Percentiles rank a stretch among this genome's conserved stretches.
Conservation (phyloP, 2,329 filamentous ascomycete species). For the Trichoderma pleuroti region DNA sequence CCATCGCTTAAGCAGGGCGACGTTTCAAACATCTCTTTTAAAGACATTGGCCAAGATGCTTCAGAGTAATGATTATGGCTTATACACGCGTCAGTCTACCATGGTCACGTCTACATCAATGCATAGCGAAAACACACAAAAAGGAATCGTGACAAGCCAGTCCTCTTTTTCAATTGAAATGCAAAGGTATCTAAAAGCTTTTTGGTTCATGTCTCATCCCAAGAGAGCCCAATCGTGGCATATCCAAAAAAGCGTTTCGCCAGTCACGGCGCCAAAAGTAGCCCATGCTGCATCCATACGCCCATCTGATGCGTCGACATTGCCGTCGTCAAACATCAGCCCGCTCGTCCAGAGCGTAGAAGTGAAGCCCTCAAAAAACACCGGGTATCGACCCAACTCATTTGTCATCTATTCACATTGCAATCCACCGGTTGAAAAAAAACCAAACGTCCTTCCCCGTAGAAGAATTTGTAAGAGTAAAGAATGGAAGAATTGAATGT, state of each 20-base stretch:
- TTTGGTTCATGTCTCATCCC: constrained; percentile 15
- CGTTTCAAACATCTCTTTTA: accelerated
- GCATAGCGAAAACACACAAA: background rate
- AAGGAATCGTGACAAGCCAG: background rate
- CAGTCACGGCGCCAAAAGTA: background rate
- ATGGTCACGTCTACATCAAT: background rate
- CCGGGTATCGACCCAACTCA: constrained; percentile 13
- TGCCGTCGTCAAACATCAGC: background rate
- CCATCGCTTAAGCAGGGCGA: background rate
- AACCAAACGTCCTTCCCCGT: constrained; percentile 33
- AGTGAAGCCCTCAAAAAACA: constrained; percentile 15
- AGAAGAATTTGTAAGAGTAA: constrained; percentile 23
- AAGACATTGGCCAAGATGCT: background rate
- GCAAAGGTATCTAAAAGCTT: constrained; percentile 17
- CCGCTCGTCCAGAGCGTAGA: constrained; percentile 17
- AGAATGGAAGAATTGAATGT: constrained; percentile 20
- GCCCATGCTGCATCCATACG: constrained; percentile 8
- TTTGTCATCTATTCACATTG: constrained; percentile 17
- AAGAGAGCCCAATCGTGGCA: background rate
- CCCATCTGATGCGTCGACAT: background rate
- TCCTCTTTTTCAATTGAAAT: constrained; percentile 2
- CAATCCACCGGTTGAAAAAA: constrained; percentile 19
- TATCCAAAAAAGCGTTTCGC: constrained; percentile 10
- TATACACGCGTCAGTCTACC: background rate
- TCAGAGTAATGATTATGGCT: background rate